phyloP scores from a whole-genome alignment of 129 eudicot genomes.

The Pulicaria dysenterica region DNA sequence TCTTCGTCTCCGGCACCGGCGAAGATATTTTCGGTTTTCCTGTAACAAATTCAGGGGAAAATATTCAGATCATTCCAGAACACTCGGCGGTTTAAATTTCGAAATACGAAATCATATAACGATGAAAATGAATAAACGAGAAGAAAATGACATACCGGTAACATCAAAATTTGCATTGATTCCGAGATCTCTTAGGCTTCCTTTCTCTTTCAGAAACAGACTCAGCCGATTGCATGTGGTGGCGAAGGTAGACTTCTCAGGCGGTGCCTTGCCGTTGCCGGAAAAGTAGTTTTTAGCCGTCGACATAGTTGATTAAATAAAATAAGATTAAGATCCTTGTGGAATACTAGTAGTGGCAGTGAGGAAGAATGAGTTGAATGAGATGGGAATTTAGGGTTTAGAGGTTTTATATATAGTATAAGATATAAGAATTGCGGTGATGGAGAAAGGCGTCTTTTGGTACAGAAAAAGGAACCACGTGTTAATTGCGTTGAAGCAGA shows the following conservation, averaged over 20 bases:
- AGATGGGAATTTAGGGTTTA: background rate
- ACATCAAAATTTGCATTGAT: constrained; percentile 37
- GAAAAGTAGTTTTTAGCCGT: constrained; percentile 15
- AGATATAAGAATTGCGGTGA: background rate
- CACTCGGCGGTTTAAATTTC: no score
- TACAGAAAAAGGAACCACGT: constrained; percentile 31
- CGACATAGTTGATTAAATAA: constrained; percentile 32
- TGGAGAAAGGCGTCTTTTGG: constrained; percentile 13
- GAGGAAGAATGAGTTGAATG: constrained; percentile 9
- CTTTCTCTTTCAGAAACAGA: constrained; percentile 54
- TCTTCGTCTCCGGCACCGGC: background rate
- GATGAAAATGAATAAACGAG: background rate
- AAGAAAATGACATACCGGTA: constrained; percentile 22
- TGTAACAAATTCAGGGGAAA: constrained; percentile 22
- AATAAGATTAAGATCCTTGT: no score
- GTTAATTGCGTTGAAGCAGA: constrained; percentile 23
- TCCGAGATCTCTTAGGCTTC: constrained; percentile 41
- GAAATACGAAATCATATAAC: no score
- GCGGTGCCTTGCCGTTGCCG: constrained; percentile 31
- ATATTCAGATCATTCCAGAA: background rate
- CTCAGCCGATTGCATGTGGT: constrained; percentile 54
- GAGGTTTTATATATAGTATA: constrained; percentile 1
- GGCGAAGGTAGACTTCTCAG: constrained; percentile 37
- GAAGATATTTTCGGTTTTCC: constrained; percentile 28
- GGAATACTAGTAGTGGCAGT: no score